Base-by-base conservation (phyloP, 192 early-diverging fungal species). In the Backusella morwellensis region DNA sequence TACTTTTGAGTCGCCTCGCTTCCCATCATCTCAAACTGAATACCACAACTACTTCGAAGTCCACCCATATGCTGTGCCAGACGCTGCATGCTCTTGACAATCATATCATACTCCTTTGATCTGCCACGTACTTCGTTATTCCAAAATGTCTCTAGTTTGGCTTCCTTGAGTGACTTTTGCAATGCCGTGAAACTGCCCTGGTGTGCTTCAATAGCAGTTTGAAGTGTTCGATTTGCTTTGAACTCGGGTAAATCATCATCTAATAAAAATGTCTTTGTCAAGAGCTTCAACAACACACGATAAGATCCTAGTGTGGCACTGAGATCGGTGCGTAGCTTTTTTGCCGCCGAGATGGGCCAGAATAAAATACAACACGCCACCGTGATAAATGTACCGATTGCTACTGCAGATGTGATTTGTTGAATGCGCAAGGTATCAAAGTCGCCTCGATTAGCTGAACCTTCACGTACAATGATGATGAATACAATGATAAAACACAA, bases 31-130 rank as follows among this genome's bases (percentile, higher is more conserved):
- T 89, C 86, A 66, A 87, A 88, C 70, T 91, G 88, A 7, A 93
- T 80, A 75, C 93, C 93, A 72, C 92, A 88, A 11, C 88, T 91
- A 70, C 91, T 90, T 66, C 92, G 82, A 73, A 95, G 84, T 44
- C 92, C 87, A 56, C 90, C 88, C 72, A 93, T 78, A 74, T 91
- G 90, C 81, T 92, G 90, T 17, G 92, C 90, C 26, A 95, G 84
- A 1, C 88, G 89, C 66, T 91, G 89, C 23, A 95, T 84, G 32
- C 85, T 87, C 12, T 85, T 82, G 4, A 91, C 87, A 70, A 90
- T 83, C 41, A 78, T 79, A 17, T 79, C 84, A 54, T 91, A 89
- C 4, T 82, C 56, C 0, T 35, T 23, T 12, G 84, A 77, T 63
- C 82, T 80, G 9, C 85, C 85, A 40, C 82, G 80, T 78, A 92